A percentile compares a stretch with the other conserved stretches of the same genome.
phyloP scores from a whole-genome alignment of 1,284 basidiomycete species.

The Marasmius fiardii region DNA sequence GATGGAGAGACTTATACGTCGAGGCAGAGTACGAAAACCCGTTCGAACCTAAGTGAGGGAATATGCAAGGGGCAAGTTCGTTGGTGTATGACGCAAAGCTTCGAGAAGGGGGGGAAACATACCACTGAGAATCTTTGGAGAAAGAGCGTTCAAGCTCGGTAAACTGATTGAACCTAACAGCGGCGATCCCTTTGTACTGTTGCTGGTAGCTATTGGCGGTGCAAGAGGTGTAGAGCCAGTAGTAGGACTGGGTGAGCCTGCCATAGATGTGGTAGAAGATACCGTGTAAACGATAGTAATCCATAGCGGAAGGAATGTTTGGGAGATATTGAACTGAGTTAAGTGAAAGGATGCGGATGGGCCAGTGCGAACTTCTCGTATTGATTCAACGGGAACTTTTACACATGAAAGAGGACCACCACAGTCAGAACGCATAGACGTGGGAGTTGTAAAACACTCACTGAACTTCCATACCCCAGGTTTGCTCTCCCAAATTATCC shows the following conservation, averaged over 20 bases:
- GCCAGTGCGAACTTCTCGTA: slow-evolving; percentile 88
- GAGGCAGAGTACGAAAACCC: slow-evolving; percentile 46
- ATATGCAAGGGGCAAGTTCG: no score
- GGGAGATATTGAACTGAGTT: slow-evolving; percentile 68
- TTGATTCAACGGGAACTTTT: slow-evolving; percentile 83
- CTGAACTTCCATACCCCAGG: slow-evolving; percentile 60
- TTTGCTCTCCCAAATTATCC: slow-evolving; percentile 84
- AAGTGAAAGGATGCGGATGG: slow-evolving; percentile 76
- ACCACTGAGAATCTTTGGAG: not conserved
- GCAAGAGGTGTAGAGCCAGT: not conserved
- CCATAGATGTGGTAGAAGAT: not conserved
- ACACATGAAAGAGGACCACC: not conserved
- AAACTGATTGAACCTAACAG: not conserved
- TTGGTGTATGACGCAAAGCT: no score
- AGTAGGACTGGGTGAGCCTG: not conserved
- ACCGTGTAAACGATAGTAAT: slow-evolving; percentile 66
- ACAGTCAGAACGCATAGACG: not conserved
- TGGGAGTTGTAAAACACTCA: no score
- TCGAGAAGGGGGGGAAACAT: not conserved
- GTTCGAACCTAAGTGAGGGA: not conserved
- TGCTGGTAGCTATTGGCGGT: slow-evolving; percentile 1
- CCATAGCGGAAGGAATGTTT: slow-evolving; percentile 66
- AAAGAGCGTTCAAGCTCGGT: not conserved
- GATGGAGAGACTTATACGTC: slow-evolving; percentile 90
- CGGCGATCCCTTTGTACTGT: not conserved